A percentile compares a stretch with the other conserved stretches of the same genome.
These are phyloP conservation scores for Plasmodium blacklocki DNA, from an alignment of 169 alveolate genomes.

Conservation along the genomic window DNA sequence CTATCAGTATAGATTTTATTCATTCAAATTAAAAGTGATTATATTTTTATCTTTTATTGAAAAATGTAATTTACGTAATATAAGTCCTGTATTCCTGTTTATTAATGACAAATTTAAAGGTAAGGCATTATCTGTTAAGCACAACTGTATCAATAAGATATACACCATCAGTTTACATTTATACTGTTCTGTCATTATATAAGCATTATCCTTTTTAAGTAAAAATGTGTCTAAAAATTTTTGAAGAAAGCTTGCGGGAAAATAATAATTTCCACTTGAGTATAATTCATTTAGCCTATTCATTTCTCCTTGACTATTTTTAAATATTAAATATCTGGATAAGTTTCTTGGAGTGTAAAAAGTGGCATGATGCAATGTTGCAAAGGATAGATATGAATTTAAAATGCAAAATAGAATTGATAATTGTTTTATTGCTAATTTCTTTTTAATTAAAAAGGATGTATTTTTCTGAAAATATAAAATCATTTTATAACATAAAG, in stretches of 20 bases:
- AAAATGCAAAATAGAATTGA: slow-evolving; percentile 35
- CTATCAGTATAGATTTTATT: slow-evolving; percentile 1
- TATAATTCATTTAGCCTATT: neutral
- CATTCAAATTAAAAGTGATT: slow-evolving; percentile 27
- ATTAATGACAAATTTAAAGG: slow-evolving; percentile 34
- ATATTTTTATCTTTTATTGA: slow-evolving; percentile 8
- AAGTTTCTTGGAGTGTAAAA: slow-evolving; percentile 20
- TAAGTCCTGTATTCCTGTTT: slow-evolving; percentile 18
- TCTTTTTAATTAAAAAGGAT: slow-evolving; percentile 19
- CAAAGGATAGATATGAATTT: slow-evolving; percentile 62
- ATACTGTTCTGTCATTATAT: slow-evolving; percentile 20
- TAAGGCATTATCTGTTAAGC: slow-evolving; percentile 37
- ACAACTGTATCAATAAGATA: slow-evolving; percentile 44
- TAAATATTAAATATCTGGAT: slow-evolving; percentile 32
- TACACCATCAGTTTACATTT: slow-evolving; percentile 52
- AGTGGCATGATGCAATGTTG: slow-evolving; percentile 5
- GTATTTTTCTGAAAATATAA: slow-evolving; percentile 10
- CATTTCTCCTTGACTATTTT: slow-evolving; percentile 19
- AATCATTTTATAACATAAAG: slow-evolving; percentile 51
- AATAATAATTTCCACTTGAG: slow-evolving; percentile 17
- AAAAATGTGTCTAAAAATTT: slow-evolving; percentile 49
- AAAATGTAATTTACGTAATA: slow-evolving; percentile 30
- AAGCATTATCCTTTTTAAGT: slow-evolving; percentile 25
- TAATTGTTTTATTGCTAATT: slow-evolving; percentile 13
- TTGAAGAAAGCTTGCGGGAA: slow-evolving; percentile 20